Evolutionary conservation across 306 rosid genomes (phyloP).

Genomic region (Canavalia ensiformis): DNA sequence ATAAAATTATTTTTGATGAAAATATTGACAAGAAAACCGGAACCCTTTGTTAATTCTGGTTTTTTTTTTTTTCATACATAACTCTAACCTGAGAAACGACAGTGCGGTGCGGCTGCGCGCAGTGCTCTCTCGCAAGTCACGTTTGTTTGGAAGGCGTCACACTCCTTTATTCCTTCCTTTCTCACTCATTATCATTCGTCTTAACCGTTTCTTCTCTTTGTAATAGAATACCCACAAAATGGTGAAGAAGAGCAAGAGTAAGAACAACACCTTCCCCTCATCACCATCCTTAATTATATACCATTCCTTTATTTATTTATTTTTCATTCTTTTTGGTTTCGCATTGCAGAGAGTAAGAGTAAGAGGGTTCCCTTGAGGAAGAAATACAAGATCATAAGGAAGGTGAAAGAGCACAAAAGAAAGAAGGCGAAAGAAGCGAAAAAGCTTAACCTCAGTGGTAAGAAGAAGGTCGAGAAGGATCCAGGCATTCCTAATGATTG

Average conservation of each 20-base stretch:
- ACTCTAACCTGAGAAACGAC: too few relatives aligned
- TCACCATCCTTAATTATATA: too few relatives aligned
- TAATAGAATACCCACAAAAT: constrained; percentile 45
- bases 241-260: constrained; percentile 95
- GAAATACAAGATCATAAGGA: constrained; percentile 83
- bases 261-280: constrained; percentile 3
- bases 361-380: constrained; percentile 86
- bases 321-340: neutral
- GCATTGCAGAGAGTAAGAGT: constrained; percentile 89
- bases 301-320: too few relatives aligned
- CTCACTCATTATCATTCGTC: too few relatives aligned
- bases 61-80: too few relatives aligned
- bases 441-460: constrained; percentile 65
- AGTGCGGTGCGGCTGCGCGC: too few relatives aligned
- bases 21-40: too few relatives aligned
- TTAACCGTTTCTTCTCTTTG: neutral
- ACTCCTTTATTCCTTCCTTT: too few relatives aligned
- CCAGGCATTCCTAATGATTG: constrained; percentile 99
- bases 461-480: constrained; percentile 88
- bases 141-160: too few relatives aligned
- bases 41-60: too few relatives aligned
- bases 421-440: constrained; percentile 95
- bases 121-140: too few relatives aligned
- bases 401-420: constrained; percentile 88
- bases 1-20: too few relatives aligned